Evolutionary conservation across 2,329 filamentous ascomycete species (phyloP).

Genomic region (Trematosphaeria pertusa): DNA sequence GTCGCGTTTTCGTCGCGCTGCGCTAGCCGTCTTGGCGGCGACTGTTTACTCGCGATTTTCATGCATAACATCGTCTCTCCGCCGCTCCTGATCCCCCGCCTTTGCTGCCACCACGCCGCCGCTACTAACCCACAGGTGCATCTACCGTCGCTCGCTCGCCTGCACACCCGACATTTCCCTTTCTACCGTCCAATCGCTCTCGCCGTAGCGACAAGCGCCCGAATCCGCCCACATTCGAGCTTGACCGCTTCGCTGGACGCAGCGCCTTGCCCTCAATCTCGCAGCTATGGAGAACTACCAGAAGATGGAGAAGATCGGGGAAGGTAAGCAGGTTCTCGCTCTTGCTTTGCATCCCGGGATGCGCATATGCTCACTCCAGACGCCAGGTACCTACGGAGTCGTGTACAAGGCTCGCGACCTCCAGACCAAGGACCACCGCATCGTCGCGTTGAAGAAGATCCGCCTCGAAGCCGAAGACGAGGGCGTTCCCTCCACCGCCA

Average conservation of each 20-base stretch:
- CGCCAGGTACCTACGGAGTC: conserved; percentile 88
- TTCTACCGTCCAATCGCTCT: background rate
- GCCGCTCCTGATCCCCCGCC: conserved; percentile 14
- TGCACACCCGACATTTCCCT: background rate
- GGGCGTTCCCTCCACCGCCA: conserved; percentile 89
- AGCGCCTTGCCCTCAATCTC: conserved; percentile 15
- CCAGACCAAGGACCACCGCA: conserved; percentile 74
- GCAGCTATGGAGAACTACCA: conserved; percentile 88
- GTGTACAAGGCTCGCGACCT: conserved; percentile 95
- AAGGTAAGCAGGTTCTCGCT: conserved; percentile 66
- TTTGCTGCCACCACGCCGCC: conserved; percentile 4
- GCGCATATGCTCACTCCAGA: conserved; percentile 11
- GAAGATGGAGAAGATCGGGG: conserved; percentile 95
- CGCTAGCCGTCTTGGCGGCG: conserved; percentile 2
- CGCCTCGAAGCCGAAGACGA: conserved; percentile 94
- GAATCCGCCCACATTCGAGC: conserved; percentile 1
- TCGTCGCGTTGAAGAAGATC: conserved; percentile 95
- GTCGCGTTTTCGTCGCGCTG: conserved; percentile 1
- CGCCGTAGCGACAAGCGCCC: background rate
- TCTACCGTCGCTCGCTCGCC: conserved; percentile 1
- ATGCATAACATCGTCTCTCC: conserved; percentile 17
- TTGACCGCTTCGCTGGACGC: conserved; percentile 30
- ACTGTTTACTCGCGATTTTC: conserved; percentile 8
- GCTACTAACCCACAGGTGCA: conserved; percentile 38
- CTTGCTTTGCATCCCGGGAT: background rate